Evolutionary conservation across 768 basidiomycete genomes (phyloP), one percentile per base, ranked within the genome.

Genomic region (Boletus subparvulus): DNA sequence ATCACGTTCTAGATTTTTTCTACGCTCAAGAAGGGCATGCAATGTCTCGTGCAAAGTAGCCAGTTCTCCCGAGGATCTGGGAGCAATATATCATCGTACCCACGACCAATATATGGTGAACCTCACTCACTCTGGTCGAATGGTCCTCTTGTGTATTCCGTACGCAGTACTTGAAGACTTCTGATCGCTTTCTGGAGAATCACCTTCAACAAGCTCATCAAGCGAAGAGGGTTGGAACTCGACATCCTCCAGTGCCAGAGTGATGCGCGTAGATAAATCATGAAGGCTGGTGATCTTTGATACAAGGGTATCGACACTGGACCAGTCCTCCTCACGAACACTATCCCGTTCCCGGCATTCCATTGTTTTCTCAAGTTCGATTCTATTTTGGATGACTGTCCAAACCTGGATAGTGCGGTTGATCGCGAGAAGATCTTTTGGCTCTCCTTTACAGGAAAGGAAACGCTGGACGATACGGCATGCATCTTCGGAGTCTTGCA

Each of bases 381-480:
- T 73, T 37, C 81, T 77, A 35, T 70, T 67, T 61, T 74, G 73
- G 50, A 93, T 80, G 17, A 66, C 65, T 10, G 73, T 60, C 88
- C 91, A 92, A 16, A 77, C 71, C 5, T 73, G 73, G 54, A 92
- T 83, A 6, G 88, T 85, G 21, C 76, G 74, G 58, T 81, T 81
- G 40, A 95, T 80, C 3, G 84, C 75, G 12, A 83, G 69, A 28
- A 95, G 77, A 64, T 94, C 93, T 47, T 69, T 77, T 19, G 81
- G 69, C 53, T 83, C 83, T 28, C 89, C 90, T 52, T 85, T 82
- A 2, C 87, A 81, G 13, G 90, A 77, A 3, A 86, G 69, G 62
- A 94, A 88, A 58, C 82, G 84, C 63, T 95, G 93, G 16, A 90
- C 81, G 44, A 92, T 82, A 13, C 93, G 87, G 13, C 81, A 79